Base-by-base conservation (phyloP, 2,329 filamentous ascomycete genomes). In the Exophiala sp. region DNA sequence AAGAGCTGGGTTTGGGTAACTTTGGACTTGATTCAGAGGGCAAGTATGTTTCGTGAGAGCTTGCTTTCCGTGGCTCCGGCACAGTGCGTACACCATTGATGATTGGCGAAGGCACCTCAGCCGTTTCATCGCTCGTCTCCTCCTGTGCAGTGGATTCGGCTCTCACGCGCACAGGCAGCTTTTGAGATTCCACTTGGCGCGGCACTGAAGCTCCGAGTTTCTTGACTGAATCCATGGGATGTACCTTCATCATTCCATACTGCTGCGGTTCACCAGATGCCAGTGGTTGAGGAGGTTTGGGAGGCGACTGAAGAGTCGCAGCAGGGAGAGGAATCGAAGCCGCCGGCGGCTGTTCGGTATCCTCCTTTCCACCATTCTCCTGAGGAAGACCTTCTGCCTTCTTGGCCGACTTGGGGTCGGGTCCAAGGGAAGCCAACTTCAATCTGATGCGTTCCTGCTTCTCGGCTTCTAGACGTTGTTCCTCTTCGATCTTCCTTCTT, bases 181-280 rank as follows among this genome's bases (percentile, higher is more conserved):
- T 73, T 33, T 75, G 69, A 38, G 65, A 52, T 12, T 57, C 62
- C 49, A 65, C 69, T 54, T 65, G 67, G 21, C 68, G 66, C 42
- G 68, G 64, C 41, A 70, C 66, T 39, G 59, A 51, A 14, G 47
- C 29, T 3, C 39, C 54, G 32, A 74, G 61, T 62, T 72, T 76
- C 62, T 75, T 76, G 24, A 81, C 76, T 5, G 76, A 70, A 53
- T 82, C 78, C 24, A 80, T 73, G 61, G 79, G 78, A 64, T 83
- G 80, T 8, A 83, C 76, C 66, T 82, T 83, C 76, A 83, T 83
- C 77, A 83, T 77, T 40, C 80, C 80, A 66, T 82, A 83, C 63
- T 83, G 80, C 54, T 80, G 79, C 20, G 81, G 75, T 57, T 78
- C 79, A 32, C 79, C 79, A 50, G 76, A 78, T 11, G 80, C 77